phyloP scores from a whole-genome alignment of 352 stramenopile species.

The Aphanomyces euteiches region DNA sequence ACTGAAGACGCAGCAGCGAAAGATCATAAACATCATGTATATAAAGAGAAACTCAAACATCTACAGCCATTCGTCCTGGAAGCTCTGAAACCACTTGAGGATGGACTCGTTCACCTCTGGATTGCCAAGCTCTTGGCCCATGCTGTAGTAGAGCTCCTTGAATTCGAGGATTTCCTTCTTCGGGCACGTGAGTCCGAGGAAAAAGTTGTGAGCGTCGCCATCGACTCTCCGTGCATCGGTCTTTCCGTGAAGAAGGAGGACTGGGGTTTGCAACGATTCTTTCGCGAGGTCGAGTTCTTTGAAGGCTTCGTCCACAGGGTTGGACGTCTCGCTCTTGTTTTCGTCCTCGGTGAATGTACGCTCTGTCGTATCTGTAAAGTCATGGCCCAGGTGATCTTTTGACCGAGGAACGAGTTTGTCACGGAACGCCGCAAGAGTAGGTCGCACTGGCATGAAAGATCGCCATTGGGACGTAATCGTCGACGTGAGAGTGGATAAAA shows the following conservation, averaged over 20 bases:
- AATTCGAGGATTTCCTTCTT: slow-evolving; percentile 24
- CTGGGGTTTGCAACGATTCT: neutral
- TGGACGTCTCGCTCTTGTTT: slow-evolving; percentile 16
- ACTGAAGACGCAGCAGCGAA: neutral
- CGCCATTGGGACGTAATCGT: slow-evolving; percentile 7
- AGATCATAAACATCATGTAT: neutral
- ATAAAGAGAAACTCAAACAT: neutral
- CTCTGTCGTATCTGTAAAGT: slow-evolving; percentile 24
- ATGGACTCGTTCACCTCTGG: slow-evolving; percentile 23
- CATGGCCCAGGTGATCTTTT: slow-evolving; percentile 23
- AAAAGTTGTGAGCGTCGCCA: slow-evolving; percentile 18
- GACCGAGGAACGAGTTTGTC: slow-evolving; percentile 19
- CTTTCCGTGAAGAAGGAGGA: slow-evolving; percentile 26
- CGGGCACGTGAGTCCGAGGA: neutral
- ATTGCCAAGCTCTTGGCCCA: neutral
- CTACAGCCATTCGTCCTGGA: slow-evolving; percentile 7
- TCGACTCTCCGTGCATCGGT: neutral
- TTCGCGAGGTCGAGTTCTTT: slow-evolving; percentile 20
- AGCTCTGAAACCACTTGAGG: slow-evolving; percentile 19
- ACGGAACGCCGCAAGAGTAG: slow-evolving; percentile 18
- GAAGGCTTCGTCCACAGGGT: slow-evolving; percentile 16
- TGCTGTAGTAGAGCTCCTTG: slow-evolving; percentile 26
- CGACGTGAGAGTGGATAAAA: slow-evolving; percentile 18
- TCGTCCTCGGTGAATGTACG: slow-evolving; percentile 17
- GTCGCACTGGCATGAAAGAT: slow-evolving; percentile 1